Evolutionary conservation across 371 early-diverging fungal species (phyloP), one percentile per base, ranked within the genome.

Genomic region (Mortierella sp.): DNA sequence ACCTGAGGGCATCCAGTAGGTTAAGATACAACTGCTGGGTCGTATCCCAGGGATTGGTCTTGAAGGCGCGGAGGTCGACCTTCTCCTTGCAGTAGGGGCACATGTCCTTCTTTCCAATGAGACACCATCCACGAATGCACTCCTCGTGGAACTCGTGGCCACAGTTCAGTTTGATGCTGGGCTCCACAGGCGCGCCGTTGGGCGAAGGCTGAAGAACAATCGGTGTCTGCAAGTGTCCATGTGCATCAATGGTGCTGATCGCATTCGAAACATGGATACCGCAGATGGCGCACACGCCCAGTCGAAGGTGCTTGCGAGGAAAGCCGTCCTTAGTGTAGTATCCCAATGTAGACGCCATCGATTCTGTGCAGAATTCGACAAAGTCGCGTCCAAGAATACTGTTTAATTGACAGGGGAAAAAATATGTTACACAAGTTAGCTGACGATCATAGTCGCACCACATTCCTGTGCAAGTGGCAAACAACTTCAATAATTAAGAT

Each of bases 81-180:
- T 96, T 96, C 86, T 97, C 97, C 82, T 96, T 96, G 90, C 95
- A 98, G 84, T 96, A 98, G n/a, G 98, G 98, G 87, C 99, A 99
- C 73, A 92, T 93, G 70, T 96, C 96, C 83, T 97, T 98, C 83
- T 98, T 98, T 55, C 98, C 98, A 74, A 99, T 94, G 73, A 98
- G 90, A 72, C 95, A 95, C 98, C 98, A 98, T 55, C 98, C 98
- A 78, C 97, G 94, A 75, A 98, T 97, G 89, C 98, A 99, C 58
- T 93, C 92, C 82, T 96, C 96, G 86, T 99, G 99, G 84, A 95
- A 96, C 50, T 93, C 92, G 80, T 97, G 97, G 48, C 92, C 92
- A 80, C 97, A 97, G 63, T 90, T 92, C 72, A 96, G 80, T 78
- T 92, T 92, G 83, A 95, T 94, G 31, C 95, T 90, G 38, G 89